Conservation (phyloP, 2,329 filamentous ascomycete genomes). For the Camptophora hylomeconis region DNA sequence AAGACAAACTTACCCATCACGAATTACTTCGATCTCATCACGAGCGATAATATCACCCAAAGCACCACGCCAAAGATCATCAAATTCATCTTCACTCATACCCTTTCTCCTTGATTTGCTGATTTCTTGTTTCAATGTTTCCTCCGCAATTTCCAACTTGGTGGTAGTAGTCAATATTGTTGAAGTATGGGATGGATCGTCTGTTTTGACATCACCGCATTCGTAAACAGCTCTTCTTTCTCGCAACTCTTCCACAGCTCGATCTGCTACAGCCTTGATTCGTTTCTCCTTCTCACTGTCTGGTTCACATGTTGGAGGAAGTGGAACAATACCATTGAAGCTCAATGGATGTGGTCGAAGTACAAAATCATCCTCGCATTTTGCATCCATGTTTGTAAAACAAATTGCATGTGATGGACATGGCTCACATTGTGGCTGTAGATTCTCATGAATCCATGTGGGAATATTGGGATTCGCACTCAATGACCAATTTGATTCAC, state of each 20-base stretch:
- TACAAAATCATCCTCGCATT: conserved; percentile 79
- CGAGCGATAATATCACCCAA: conserved; percentile 38
- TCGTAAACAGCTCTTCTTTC: conserved; percentile 80
- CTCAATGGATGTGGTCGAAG: conserved; percentile 73
- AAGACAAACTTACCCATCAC: conserved; percentile 43
- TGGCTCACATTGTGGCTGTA: conserved; percentile 73
- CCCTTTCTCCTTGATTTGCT: conserved; percentile 64
- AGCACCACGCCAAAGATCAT: conserved; percentile 55
- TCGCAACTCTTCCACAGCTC: conserved; percentile 73
- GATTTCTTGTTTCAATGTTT: conserved; percentile 65
- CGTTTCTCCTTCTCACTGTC: conserved; percentile 84
- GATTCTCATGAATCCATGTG: conserved; percentile 49
- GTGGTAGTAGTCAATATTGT: conserved; percentile 3
- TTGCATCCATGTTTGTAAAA: conserved; percentile 60
- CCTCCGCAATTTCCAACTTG: conserved; percentile 46
- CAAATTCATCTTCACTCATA: conserved; percentile 79
- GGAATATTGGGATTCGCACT: conserved; percentile 52
- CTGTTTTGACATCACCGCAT: conserved; percentile 50
- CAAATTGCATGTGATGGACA: conserved; percentile 88
- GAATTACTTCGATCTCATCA: conserved; percentile 46
- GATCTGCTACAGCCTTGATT: conserved; percentile 76
- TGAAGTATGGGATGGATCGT: not conserved
- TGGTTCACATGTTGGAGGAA: conserved; percentile 85
- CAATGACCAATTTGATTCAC: conserved; percentile 46
- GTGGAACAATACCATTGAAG: conserved; percentile 63